A percentile compares a stretch with the other conserved stretches of the same genome.
These are phyloP conservation scores for Fusarium compactum DNA, from an alignment of 2,329 filamentous ascomycete species.

Conservation along the genomic window DNA sequence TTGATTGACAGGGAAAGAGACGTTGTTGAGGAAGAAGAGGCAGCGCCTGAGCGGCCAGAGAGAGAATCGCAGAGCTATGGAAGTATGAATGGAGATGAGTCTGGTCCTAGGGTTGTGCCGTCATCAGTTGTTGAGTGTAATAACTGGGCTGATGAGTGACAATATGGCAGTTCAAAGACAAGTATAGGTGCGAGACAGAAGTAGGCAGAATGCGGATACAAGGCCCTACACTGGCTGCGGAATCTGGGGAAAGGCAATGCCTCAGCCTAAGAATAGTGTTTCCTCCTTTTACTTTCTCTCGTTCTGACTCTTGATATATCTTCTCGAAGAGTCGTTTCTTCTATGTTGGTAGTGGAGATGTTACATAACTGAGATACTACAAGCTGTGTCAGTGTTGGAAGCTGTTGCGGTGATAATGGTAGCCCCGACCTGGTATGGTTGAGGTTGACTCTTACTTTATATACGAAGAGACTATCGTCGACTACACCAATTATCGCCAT, in stretches of 20 bases:
- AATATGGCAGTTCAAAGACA: background rate
- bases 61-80: slow-evolving; percentile 37
- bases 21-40: slow-evolving; percentile 46
- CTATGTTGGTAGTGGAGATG: background rate
- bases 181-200: background rate
- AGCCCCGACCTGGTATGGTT: background rate
- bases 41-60: slow-evolving; percentile 13
- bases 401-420: background rate
- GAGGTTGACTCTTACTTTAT: background rate
- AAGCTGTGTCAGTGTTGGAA: background rate
- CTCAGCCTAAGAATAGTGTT: background rate
- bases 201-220: background rate
- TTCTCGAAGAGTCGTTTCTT: background rate
- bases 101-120: slow-evolving; percentile 46
- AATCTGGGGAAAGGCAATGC: background rate
- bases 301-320: background rate
- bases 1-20: slow-evolving; percentile 47
- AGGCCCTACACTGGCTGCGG: background rate
- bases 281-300: background rate
- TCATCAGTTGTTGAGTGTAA: slow-evolving; percentile 44
- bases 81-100: slow-evolving; percentile 26
- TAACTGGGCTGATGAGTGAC: slow-evolving; percentile 42
- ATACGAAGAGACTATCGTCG: background rate
- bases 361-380: background rate
- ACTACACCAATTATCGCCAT: background rate